These are phyloP conservation scores for Agapanthus africanus DNA, from an alignment of 106 monocot species.

Conservation along the genomic window DNA sequence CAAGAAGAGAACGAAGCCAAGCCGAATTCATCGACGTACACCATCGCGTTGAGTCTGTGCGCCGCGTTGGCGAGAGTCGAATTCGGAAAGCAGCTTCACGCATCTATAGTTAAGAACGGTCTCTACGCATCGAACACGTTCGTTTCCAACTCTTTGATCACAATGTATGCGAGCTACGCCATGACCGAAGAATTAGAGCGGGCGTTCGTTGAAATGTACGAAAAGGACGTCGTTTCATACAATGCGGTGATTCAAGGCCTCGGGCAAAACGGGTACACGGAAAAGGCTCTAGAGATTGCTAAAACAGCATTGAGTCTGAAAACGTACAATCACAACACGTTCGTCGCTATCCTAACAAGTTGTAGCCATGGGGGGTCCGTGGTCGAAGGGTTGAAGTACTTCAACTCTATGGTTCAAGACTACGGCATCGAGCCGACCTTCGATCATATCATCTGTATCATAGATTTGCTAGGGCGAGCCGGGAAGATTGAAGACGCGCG, in stretches of 20 bases:
- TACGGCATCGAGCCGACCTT: constrained; percentile 23
- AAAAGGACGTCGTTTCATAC: constrained; percentile 33
- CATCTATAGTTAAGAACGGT: constrained; percentile 19
- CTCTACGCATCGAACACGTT: constrained; percentile 20
- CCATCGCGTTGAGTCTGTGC: constrained; percentile 22
- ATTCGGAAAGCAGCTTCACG: constrained; percentile 32
- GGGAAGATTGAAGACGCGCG: constrained; percentile 30
- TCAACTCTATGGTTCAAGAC: constrained; percentile 23
- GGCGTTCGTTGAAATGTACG: constrained; percentile 32
- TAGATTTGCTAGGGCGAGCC: constrained; percentile 50
- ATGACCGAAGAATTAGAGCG: constrained; percentile 10
- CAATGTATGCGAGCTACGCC: constrained; percentile 37
- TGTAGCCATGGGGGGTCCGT: constrained; percentile 54
- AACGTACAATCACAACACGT: constrained; percentile 28
- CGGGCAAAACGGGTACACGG: constrained; percentile 35
- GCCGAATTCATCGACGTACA: constrained; percentile 32
- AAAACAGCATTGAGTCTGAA: constrained; percentile 27
- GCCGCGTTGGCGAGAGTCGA: constrained; percentile 14
- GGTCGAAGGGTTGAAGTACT: constrained; percentile 26
- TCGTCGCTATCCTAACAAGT: constrained; percentile 39
- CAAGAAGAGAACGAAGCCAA: background rate
- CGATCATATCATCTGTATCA: constrained; percentile 31
- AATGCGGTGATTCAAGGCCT: constrained; percentile 43
- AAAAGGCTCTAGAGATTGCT: constrained; percentile 30
- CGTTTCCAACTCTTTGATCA: constrained; percentile 44